Conservation (phyloP, 331 rosid species). For the Malus hybrid region DNA sequence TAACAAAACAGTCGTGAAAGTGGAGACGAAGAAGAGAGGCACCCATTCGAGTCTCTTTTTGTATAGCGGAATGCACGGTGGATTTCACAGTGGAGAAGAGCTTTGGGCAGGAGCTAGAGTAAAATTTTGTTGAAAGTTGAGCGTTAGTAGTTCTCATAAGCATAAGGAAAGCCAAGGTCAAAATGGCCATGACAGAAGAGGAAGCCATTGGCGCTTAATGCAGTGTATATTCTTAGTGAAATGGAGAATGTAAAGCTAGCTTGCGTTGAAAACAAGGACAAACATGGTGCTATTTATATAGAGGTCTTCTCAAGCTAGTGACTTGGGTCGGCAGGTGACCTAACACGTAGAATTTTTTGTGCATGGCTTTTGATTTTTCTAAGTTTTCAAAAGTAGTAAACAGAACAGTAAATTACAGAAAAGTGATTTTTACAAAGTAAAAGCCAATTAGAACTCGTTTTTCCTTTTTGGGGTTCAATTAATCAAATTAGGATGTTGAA, state of each 20-base stretch:
- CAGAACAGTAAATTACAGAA: background rate
- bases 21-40: conserved; percentile 71
- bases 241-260: background rate
- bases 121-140: conserved; percentile 47
- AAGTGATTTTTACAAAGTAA: background rate
- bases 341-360: conserved; percentile 40
- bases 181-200: conserved; percentile 5
- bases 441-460: background rate
- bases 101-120: conserved; percentile 57
- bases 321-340: conserved; percentile 40
- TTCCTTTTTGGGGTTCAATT: background rate
- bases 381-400: background rate
- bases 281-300: conserved; percentile 30
- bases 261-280: background rate
- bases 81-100: conserved; percentile 47
- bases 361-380: conserved; percentile 20
- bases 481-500: too few relatives aligned
- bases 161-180: conserved; percentile 16
- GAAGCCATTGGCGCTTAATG: conserved; percentile 36
- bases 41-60: conserved; percentile 78
- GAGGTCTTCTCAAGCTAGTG: conserved; percentile 16
- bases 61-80: conserved; percentile 46
- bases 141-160: conserved; percentile 34
- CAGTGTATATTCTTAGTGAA: background rate
- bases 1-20: too few relatives aligned